A percentile compares a stretch with the other conserved stretches of the same genome.
phyloP scores from a whole-genome alignment of 2,329 filamentous ascomycete species.

The Emmonsiellopsis sp. region DNA sequence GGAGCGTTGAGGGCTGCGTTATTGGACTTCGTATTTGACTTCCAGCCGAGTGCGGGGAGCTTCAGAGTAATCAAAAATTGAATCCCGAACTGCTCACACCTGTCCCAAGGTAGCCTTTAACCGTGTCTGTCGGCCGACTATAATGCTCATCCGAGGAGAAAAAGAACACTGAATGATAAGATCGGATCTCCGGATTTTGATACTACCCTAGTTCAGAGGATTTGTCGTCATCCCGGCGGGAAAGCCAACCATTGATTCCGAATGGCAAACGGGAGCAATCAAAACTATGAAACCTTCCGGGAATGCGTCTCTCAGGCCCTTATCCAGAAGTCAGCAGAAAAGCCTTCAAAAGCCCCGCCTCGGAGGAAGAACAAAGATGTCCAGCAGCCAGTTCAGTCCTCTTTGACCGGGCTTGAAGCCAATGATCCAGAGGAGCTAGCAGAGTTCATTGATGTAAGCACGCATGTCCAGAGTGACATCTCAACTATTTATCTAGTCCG shows the following conservation, averaged over 20 bases:
- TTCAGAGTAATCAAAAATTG: too few relatives aligned
- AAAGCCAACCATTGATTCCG: neutral
- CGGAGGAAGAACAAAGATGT: slow-evolving; percentile 12
- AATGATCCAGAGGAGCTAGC: slow-evolving; percentile 57
- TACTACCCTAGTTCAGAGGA: too few relatives aligned
- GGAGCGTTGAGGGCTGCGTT: neutral
- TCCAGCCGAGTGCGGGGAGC: too few relatives aligned
- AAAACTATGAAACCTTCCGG: slow-evolving; percentile 60
- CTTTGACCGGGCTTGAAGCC: slow-evolving; percentile 8
- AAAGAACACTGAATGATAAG: too few relatives aligned
- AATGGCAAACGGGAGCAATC: slow-evolving; percentile 11
- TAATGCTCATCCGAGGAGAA: too few relatives aligned
- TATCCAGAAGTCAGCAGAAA: slow-evolving; percentile 49
- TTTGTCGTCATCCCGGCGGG: too few relatives aligned
- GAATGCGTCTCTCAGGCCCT: slow-evolving; percentile 64
- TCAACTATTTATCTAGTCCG: neutral
- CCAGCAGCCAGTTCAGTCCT: slow-evolving; percentile 7
- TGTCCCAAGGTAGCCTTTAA: too few relatives aligned
- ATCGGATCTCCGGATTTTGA: too few relatives aligned
- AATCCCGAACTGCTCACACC: too few relatives aligned
- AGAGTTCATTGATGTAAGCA: slow-evolving; percentile 62
- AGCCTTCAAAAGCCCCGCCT: slow-evolving; percentile 32
- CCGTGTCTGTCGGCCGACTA: too few relatives aligned
- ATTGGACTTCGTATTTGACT: neutral
- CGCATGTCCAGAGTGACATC: neutral